A percentile compares a stretch with the other conserved stretches of the same genome.
Evolutionary conservation across 768 basidiomycete genomes (phyloP).

Genomic region (Podaxis pistillaris): DNA sequence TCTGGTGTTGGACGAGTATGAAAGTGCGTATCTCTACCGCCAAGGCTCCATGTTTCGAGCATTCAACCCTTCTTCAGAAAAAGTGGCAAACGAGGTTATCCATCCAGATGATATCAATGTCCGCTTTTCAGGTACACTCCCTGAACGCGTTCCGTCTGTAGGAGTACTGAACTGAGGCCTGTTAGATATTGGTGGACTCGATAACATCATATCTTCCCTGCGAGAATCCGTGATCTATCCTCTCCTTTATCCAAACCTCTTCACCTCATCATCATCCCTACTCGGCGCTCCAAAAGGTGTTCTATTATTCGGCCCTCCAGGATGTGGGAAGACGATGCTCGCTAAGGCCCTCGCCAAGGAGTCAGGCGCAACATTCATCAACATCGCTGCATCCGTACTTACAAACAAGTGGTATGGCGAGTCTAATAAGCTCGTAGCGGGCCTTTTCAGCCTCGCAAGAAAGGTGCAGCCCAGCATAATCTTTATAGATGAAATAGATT

Average conservation of each 20-base stretch:
- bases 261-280: conserved; percentile 76
- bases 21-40: conserved; percentile 53
- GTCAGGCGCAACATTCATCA: conserved; percentile 94
- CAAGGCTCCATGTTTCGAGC: conserved; percentile 1
- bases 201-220: conserved; percentile 83
- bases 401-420: conserved; percentile 52
- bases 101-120: conserved; percentile 86
- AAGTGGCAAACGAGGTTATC: conserved; percentile 90
- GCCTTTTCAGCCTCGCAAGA: conserved; percentile 87
- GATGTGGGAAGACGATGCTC: conserved; percentile 99
- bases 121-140: conserved; percentile 62
- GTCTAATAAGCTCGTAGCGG: conserved; percentile 91
- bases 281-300: conserved; percentile 95
- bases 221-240: conserved; percentile 97
- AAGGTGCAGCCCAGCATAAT: conserved; percentile 96
- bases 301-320: conserved; percentile 92
- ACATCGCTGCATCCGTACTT: conserved; percentile 45
- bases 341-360: conserved; percentile 98
- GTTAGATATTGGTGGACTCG: conserved; percentile 88
- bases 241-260: conserved; percentile 85
- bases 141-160: not conserved
- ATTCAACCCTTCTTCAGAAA: conserved; percentile 41
- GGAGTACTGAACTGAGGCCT: conserved; percentile 16
- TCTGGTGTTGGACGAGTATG: conserved; percentile 87
- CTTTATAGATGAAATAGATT: conserved; percentile 99